Evolutionary conservation across 2,329 filamentous ascomycete species (phyloP), one percentile per base, ranked within the genome.

Genomic region (Nannizziopsis barbatae): DNA sequence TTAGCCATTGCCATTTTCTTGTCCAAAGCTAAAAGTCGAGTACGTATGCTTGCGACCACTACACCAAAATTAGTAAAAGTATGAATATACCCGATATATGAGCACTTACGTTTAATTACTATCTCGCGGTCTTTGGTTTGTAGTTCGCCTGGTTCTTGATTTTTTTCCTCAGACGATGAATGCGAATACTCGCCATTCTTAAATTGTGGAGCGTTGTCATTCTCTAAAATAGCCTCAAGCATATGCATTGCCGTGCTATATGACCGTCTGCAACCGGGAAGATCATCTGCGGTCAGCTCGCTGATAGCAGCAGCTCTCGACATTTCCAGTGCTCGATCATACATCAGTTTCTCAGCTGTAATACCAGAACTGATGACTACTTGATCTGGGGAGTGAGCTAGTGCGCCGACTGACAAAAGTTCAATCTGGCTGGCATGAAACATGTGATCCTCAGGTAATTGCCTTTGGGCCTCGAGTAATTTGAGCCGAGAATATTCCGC

Each of bases 311-410:
- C 90, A 3, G 86, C 81, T 45, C 88, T 81, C 63, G 88, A 95
- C 92, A 98, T 96, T 64, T 98, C 92, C 17, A 96, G 72, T 0
- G 92, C 92, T 41, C 92, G 85, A 58, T 98, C 92, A 62, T 95
- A 98, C 88, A 98, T 95, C 40, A 98, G 73, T 67, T 89, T 95
- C 70, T 96, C 92, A 0, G 92, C 92, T 17, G 88, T 95, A 49
- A 95, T 81, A 1, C 90, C 92, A 1, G 86, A 80, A 11, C 86
- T 94, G 20, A 98, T 75, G 42, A 84, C 78, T 20, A 95, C 87
- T 45, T 86, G 83, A 52, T 92, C 86, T 1, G 79, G 76, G 12
- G 83, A 81, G 2, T 76, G n/a, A 75, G 76, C 49, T 80, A 71
- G 2, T 73, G 73, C 11, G 75, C 74, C 1, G 74, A 74, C 2